Percentiles rank a stretch among this genome's conserved stretches.
phyloP scores from a whole-genome alignment of 441 rosid species.

The Adansonia madagascariensis region DNA sequence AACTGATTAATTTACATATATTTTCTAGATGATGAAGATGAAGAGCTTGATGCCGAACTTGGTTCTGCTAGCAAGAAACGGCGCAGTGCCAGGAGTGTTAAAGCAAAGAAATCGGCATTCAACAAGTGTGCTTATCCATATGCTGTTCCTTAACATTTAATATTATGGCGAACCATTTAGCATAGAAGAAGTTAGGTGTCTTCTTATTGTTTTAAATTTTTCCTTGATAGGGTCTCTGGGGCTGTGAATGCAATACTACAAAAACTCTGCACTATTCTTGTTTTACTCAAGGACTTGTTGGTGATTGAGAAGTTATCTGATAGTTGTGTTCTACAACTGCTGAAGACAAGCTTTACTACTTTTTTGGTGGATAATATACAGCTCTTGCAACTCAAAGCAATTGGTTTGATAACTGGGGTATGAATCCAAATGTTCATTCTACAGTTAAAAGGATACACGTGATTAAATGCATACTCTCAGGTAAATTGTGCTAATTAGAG shows the following conservation, averaged over 20 bases:
- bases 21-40: slow-evolving; percentile 82
- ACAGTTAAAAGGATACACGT: slow-evolving; percentile 28
- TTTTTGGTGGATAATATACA: slow-evolving; percentile 96
- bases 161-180: slow-evolving; percentile 20
- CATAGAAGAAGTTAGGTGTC: slow-evolving; percentile 28
- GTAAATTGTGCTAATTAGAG: neutral
- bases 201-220: slow-evolving; percentile 37
- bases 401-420: slow-evolving; percentile 88
- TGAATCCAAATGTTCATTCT: slow-evolving; percentile 29
- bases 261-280: slow-evolving; percentile 94
- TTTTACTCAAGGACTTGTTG: slow-evolving; percentile 87
- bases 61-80: slow-evolving; percentile 81
- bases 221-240: slow-evolving; percentile 79
- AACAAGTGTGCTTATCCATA: slow-evolving; percentile 68
- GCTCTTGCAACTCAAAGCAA: slow-evolving; percentile 94
- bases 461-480: slow-evolving; percentile 17
- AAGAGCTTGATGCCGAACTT: slow-evolving; percentile 69
- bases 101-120: slow-evolving; percentile 72
- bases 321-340: slow-evolving; percentile 93
- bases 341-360: slow-evolving; percentile 86
- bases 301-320: slow-evolving; percentile 91
- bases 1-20: slow-evolving; percentile 24
- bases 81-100: slow-evolving; percentile 65
- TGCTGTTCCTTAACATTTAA: slow-evolving; percentile 27
- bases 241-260: slow-evolving; percentile 79